These are phyloP conservation scores for Suhomyces xylopsoci DNA, from an alignment of 805 yeast genomes.

Conservation along the genomic window DNA sequence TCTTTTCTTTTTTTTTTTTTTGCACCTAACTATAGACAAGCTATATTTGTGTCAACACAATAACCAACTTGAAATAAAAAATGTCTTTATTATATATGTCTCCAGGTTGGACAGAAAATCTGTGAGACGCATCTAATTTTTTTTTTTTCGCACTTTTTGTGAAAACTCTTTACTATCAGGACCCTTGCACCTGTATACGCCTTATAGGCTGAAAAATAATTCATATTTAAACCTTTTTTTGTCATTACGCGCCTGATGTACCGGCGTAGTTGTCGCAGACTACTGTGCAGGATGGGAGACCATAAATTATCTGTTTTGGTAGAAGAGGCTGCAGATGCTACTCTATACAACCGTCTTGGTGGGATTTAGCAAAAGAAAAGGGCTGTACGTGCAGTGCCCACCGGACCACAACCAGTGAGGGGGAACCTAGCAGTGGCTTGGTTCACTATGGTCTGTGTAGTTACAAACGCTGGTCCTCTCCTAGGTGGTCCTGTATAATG, in stretches of 20 bases:
- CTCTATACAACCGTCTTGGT: background rate
- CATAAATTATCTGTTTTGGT: background rate
- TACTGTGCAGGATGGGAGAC: background rate
- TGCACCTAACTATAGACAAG: background rate
- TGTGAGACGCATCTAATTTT: background rate
- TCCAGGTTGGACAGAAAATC: background rate
- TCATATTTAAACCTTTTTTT: background rate
- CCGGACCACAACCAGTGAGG: background rate
- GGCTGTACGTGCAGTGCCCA: background rate
- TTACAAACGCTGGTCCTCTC: background rate
- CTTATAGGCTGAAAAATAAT: background rate
- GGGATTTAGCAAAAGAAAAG: background rate
- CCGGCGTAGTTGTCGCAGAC: background rate
- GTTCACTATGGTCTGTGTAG: background rate
- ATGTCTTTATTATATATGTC: background rate
- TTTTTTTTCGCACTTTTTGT: background rate
- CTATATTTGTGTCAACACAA: slow-evolving; percentile 2
- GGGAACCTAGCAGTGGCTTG: background rate
- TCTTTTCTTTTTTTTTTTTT: background rate
- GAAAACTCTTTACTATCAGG: background rate
- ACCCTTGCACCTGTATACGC: background rate
- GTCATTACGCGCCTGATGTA: background rate
- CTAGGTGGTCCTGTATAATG: background rate
- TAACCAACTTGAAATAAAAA: slow-evolving; percentile 1
- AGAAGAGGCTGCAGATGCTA: background rate